Conservation (phyloP, 225 moss, liverwort and hornwort genomes). For the Takakia lepidozioides region DNA sequence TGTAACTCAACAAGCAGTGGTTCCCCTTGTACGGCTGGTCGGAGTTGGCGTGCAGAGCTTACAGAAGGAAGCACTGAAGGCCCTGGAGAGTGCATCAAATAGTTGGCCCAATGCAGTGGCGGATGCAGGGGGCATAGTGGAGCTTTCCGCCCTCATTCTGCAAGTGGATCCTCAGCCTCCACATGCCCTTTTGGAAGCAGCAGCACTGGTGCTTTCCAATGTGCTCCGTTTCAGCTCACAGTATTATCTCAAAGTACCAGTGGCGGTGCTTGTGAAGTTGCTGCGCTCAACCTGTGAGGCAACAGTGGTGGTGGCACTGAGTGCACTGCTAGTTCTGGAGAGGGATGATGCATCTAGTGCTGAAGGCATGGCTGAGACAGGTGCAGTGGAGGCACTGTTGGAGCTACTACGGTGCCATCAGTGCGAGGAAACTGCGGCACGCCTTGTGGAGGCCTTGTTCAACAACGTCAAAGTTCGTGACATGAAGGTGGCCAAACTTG, state of each 20-base stretch:
- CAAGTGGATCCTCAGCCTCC: conserved; percentile 89
- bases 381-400: conserved; percentile 85
- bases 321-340: conserved; percentile 84
- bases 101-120: conserved; percentile 99
- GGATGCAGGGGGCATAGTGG: conserved; percentile 90
- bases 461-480: conserved; percentile 94
- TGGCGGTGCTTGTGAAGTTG: conserved; percentile 77
- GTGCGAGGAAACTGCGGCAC: conserved; percentile 90
- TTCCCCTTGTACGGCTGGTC: conserved; percentile 78
- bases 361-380: conserved; percentile 84
- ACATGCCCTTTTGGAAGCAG: conserved; percentile 94
- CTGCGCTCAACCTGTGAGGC: conserved; percentile 85
- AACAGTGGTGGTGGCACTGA: conserved; percentile 82
- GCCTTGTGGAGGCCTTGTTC: conserved; percentile 82
- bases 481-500: conserved; percentile 75
- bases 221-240: conserved; percentile 92
- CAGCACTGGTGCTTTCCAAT: conserved; percentile 82
- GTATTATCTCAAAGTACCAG: conserved; percentile 79
- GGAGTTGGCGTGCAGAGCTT: conserved; percentile 79
- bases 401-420: conserved; percentile 94
- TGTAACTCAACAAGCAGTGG: conserved; percentile 80
- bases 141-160: conserved; percentile 82
- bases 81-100: conserved; percentile 89
- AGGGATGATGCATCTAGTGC: conserved; percentile 91
- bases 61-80: conserved; percentile 89